These are phyloP conservation scores for Aristolochia californica DNA, from an alignment of 164 flowering plant species.

Conservation along the genomic window DNA sequence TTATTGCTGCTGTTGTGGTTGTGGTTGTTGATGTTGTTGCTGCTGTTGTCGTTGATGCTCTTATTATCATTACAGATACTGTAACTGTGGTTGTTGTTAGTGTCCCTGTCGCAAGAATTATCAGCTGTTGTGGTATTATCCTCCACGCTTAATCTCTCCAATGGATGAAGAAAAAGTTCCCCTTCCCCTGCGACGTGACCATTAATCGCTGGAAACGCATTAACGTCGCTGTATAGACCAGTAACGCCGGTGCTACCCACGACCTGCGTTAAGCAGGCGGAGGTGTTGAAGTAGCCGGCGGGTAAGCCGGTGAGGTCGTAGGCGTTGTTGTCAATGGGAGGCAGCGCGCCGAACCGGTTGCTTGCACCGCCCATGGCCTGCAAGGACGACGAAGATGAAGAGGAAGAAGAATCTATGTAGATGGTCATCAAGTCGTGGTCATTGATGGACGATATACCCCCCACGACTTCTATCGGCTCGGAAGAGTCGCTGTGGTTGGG, in stretches of 20 bases:
- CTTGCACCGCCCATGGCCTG: conserved; percentile 21
- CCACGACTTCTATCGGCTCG: conserved; percentile 19
- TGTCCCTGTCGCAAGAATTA: conserved; percentile 2
- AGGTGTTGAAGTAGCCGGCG: conserved; percentile 18
- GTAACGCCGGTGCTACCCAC: conserved; percentile 9
- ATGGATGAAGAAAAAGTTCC: conserved; percentile 36
- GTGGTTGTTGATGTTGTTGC: conserved; percentile 10
- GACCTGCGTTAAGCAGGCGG: conserved; percentile 25
- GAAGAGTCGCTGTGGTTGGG: conserved; percentile 46
- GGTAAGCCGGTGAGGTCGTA: conserved; percentile 1
- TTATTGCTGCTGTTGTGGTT: conserved; percentile 20
- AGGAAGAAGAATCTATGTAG: conserved; percentile 23
- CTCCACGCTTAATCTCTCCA: conserved; percentile 35
- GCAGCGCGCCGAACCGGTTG: conserved; percentile 21
- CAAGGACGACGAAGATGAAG: conserved; percentile 9
- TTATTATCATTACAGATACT: conserved; percentile 7
- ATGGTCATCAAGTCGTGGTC: conserved; percentile 20
- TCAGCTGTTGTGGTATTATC: conserved; percentile 17
- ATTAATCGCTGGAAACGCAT: conserved; percentile 22
- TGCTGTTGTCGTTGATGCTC: conserved; percentile 12
- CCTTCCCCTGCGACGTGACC: conserved; percentile 19
- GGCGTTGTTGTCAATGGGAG: conserved; percentile 14
- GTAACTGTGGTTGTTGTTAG: conserved; percentile 3
- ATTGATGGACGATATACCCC: conserved; percentile 24
- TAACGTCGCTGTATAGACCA: conserved; percentile 1